These are phyloP conservation scores for Exophiala lecanii-corni DNA, from an alignment of 2,329 filamentous ascomycete species.

Conservation along the genomic window DNA sequence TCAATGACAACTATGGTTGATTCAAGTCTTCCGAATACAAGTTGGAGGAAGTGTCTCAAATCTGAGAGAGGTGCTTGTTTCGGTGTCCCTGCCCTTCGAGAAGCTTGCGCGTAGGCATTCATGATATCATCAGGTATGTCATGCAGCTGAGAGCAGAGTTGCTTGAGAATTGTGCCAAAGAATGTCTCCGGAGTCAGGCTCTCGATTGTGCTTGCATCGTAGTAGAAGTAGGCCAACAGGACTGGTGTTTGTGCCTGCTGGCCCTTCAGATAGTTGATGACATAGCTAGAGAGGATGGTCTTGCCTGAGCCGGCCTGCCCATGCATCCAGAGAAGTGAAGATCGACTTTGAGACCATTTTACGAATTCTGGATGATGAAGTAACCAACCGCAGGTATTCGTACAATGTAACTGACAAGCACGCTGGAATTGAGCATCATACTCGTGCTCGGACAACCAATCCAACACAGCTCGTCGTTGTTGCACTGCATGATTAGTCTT, in stretches of 20 bases:
- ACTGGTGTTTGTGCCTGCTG: neutral
- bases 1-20: conserved; percentile 13
- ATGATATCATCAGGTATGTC: conserved; percentile 8
- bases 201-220: conserved; percentile 19
- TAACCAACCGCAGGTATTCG: conserved; percentile 15
- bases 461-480: conserved; percentile 11
- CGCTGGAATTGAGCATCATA: conserved; percentile 17
- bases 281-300: conserved; percentile 16
- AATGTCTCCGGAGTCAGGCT: conserved; percentile 19
- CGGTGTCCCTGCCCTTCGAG: conserved; percentile 7
- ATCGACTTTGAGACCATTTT: conserved; percentile 11
- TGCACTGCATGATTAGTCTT: conserved; percentile 9
- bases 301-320: conserved; percentile 18
- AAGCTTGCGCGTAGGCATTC: conserved; percentile 5
- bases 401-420: conserved; percentile 14
- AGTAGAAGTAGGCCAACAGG: conserved; percentile 19
- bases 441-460: conserved; percentile 18
- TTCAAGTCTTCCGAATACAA: conserved; percentile 2
- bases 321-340: conserved; percentile 19
- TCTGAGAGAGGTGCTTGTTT: conserved; percentile 12
- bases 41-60: conserved; percentile 5
- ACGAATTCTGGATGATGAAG: conserved; percentile 11
- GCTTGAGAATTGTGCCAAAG: conserved; percentile 18
- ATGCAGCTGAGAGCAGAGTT: conserved; percentile 13
- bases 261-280: conserved; percentile 12